A percentile compares a stretch with the other conserved stretches of the same genome.
phyloP scores from a whole-genome alignment of 805 yeast genomes.

The Trichomonascus vanleenenianus region DNA sequence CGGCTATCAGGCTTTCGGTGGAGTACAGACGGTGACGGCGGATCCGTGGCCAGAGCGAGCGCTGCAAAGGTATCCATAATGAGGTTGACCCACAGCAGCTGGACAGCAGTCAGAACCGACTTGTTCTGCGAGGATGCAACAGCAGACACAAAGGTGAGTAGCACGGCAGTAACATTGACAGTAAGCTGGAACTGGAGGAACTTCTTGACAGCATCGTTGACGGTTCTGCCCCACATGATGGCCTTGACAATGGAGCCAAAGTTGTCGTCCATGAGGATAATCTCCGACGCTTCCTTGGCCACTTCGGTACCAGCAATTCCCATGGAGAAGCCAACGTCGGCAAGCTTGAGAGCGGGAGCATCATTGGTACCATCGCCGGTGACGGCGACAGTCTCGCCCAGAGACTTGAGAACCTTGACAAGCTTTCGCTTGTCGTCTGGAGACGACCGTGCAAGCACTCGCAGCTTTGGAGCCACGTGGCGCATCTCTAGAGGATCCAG shows the following conservation, averaged over 20 bases:
- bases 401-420: slow-evolving; percentile 67
- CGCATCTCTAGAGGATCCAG: slow-evolving; percentile 50
- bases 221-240: slow-evolving; percentile 97
- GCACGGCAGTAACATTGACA: slow-evolving; percentile 94
- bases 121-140: slow-evolving; percentile 71
- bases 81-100: slow-evolving; percentile 92
- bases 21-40: slow-evolving; percentile 78
- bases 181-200: slow-evolving; percentile 95
- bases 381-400: slow-evolving; percentile 94
- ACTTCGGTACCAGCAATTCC: slow-evolving; percentile 98
- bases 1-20: slow-evolving; percentile 82
- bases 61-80: slow-evolving; percentile 99
- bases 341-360: slow-evolving; percentile 94
- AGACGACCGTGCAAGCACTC: slow-evolving; percentile 86
- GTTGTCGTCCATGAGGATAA: slow-evolving; percentile 88
- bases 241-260: slow-evolving; percentile 93
- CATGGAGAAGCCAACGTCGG: slow-evolving; percentile 98
- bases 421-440: slow-evolving; percentile 91
- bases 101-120: slow-evolving; percentile 94
- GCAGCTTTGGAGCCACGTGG: slow-evolving; percentile 59
- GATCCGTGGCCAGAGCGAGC: slow-evolving; percentile 93
- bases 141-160: slow-evolving; percentile 87
- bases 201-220: slow-evolving; percentile 86
- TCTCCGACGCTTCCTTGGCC: slow-evolving; percentile 95
- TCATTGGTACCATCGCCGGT: slow-evolving; percentile 99